A percentile compares a stretch with the other conserved stretches of the same genome.
phyloP scores from a whole-genome alignment of 805 yeast species.

The Ogataea angusta region DNA sequence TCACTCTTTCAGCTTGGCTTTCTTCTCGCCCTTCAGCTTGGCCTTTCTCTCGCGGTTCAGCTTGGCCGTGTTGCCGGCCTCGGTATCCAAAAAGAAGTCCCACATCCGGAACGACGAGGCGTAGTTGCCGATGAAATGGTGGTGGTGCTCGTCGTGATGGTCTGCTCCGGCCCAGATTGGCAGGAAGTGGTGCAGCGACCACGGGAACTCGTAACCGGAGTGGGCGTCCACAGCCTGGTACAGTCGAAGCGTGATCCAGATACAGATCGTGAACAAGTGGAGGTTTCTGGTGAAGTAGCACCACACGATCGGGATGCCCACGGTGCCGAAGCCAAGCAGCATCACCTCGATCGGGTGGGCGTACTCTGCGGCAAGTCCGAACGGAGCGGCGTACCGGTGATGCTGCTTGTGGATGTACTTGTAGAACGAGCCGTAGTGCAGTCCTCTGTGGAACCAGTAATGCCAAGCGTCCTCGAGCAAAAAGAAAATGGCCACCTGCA shows the following conservation, averaged over 20 bases:
- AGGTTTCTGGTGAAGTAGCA: slow-evolving; percentile 71
- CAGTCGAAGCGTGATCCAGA: slow-evolving; percentile 85
- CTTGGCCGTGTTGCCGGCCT: slow-evolving; percentile 81
- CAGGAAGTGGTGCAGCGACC: slow-evolving; percentile 87
- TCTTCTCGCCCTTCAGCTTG: slow-evolving; percentile 52
- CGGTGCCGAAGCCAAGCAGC: slow-evolving; percentile 91
- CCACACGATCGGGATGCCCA: slow-evolving; percentile 88
- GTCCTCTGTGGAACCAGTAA: slow-evolving; percentile 88
- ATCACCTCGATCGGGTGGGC: slow-evolving; percentile 95
- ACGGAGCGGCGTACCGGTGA: slow-evolving; percentile 97
- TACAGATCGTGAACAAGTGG: slow-evolving; percentile 84
- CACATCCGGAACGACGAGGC: slow-evolving; percentile 96
- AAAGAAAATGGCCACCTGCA: slow-evolving; percentile 76
- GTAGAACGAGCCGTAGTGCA: slow-evolving; percentile 87
- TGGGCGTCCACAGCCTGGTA: slow-evolving; percentile 98
- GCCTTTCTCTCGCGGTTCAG: slow-evolving; percentile 65
- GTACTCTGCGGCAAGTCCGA: slow-evolving; percentile 95
- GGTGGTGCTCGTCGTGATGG: slow-evolving; percentile 97
- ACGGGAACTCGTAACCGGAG: slow-evolving; percentile 97
- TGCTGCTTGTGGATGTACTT: slow-evolving; percentile 95
- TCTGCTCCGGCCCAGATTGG: slow-evolving; percentile 99
- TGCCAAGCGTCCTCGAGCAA: slow-evolving; percentile 94
- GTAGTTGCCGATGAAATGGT: slow-evolving; percentile 91
- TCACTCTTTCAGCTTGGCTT: slow-evolving; percentile 17
- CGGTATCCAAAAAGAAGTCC: slow-evolving; percentile 87